Evolutionary conservation across 139 green algal species (phyloP).

Genomic region (Gonium pectorale): DNA sequence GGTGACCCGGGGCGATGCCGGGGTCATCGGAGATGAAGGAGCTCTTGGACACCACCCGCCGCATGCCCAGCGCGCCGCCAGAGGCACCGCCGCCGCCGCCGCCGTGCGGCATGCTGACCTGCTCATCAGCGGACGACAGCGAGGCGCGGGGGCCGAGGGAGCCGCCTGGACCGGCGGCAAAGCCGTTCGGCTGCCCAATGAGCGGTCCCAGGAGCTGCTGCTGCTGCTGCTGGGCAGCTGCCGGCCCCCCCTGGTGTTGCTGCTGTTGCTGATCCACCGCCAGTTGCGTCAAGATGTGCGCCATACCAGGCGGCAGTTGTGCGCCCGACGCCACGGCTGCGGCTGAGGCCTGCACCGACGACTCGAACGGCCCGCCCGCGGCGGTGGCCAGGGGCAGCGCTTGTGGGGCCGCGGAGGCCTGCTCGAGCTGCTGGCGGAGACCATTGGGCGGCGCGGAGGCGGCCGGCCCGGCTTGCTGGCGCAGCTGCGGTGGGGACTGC

Average conservation of each 20-base stretch:
- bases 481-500: too few species aligned
- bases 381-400: too few species aligned
- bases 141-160: background rate
- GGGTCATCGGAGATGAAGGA: background rate
- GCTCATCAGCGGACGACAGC: slow-evolving; percentile 33
- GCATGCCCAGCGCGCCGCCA: slow-evolving; percentile 17
- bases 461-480: background rate
- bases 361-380: background rate
- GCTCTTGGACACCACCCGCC: slow-evolving; percentile 21
- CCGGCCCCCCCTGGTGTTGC: background rate
- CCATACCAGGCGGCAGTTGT: background rate
- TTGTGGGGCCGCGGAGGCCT: too few species aligned
- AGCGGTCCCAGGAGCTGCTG: background rate
- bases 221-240: background rate
- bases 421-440: too few species aligned
- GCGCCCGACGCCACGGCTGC: background rate
- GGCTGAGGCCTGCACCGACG: slow-evolving; percentile 15
- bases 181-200: background rate
- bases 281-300: slow-evolving; percentile 3
- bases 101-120: slow-evolving; percentile 30
- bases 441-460: too few species aligned
- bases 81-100: background rate
- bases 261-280: background rate
- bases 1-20: background rate
- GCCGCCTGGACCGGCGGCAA: background rate